phyloP scores from a whole-genome alignment of 2,329 filamentous ascomycete genomes.

The Penicillium sp. region DNA sequence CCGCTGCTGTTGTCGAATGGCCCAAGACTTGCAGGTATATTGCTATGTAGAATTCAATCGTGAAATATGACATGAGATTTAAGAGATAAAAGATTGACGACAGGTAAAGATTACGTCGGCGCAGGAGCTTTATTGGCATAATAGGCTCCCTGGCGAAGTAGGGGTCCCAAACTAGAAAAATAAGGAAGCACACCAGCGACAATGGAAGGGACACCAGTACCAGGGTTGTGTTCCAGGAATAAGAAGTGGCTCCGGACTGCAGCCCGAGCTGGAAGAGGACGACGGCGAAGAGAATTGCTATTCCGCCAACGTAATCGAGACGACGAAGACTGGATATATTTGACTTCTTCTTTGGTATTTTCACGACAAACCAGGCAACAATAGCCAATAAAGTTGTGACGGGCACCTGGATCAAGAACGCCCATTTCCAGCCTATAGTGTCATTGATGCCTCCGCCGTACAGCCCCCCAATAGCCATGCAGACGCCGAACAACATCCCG shows the following conservation, averaged over 20 bases:
- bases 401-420: conserved; percentile 71
- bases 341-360: conserved; percentile 70
- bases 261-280: conserved; percentile 1
- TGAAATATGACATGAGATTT: neutral
- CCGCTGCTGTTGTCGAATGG: conserved; percentile 64
- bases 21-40: conserved; percentile 77
- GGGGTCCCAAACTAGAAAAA: conserved; percentile 70
- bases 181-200: conserved; percentile 56
- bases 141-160: conserved; percentile 68
- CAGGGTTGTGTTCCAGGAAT: conserved; percentile 71
- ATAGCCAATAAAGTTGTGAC: conserved; percentile 66
- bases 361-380: conserved; percentile 63
- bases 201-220: conserved; percentile 67
- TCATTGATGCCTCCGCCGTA: conserved; percentile 73
- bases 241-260: conserved; percentile 1
- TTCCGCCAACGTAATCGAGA: conserved; percentile 74
- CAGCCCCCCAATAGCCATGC: neutral
- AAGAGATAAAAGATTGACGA: conserved; percentile 3
- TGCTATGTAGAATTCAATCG: conserved; percentile 68
- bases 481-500: conserved; percentile 50
- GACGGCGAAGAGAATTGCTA: conserved; percentile 51
- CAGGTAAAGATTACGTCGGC: neutral
- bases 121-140: conserved; percentile 73
- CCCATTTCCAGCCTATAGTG: conserved; percentile 65
- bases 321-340: conserved; percentile 66